Evolutionary conservation across 495 filamentous ascomycete genomes (phyloP).

Genomic region (Xylaria longipes): DNA sequence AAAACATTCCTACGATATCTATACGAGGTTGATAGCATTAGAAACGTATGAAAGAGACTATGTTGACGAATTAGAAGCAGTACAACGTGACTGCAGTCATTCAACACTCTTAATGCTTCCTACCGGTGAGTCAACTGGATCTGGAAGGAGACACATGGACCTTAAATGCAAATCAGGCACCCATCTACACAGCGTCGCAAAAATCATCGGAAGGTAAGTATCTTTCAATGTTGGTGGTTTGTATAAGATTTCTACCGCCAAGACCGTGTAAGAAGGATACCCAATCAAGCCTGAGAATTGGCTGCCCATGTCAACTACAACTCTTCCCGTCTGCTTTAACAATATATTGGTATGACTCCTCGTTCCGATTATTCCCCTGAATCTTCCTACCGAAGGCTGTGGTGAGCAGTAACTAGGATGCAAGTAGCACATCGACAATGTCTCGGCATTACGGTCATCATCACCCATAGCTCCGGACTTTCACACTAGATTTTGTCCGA

Average conservation of each 20-base stretch:
- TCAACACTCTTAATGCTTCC: neutral
- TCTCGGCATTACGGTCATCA: slow-evolving; percentile 16
- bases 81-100: neutral
- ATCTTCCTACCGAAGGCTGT: neutral
- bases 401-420: no score
- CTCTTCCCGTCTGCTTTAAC: neutral
- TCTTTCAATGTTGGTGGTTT: neutral
- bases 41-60: neutral
- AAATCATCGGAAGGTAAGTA: neutral
- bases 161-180: neutral
- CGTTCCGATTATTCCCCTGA: neutral
- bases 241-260: no score
- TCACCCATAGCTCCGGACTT: neutral
- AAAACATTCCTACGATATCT: neutral
- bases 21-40: neutral
- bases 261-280: neutral
- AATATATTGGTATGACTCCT: neutral
- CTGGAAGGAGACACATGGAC: slow-evolving; percentile 18
- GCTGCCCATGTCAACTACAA: neutral
- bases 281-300: neutral
- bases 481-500: neutral
- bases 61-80: neutral
- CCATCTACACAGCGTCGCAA: neutral
- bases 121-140: slow-evolving; percentile 14
- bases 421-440: slow-evolving; percentile 7